Percentiles rank a stretch among this genome's conserved stretches.
Evolutionary conservation across 805 yeast species (phyloP).

Genomic region (Nakazawaea anatomiae): DNA sequence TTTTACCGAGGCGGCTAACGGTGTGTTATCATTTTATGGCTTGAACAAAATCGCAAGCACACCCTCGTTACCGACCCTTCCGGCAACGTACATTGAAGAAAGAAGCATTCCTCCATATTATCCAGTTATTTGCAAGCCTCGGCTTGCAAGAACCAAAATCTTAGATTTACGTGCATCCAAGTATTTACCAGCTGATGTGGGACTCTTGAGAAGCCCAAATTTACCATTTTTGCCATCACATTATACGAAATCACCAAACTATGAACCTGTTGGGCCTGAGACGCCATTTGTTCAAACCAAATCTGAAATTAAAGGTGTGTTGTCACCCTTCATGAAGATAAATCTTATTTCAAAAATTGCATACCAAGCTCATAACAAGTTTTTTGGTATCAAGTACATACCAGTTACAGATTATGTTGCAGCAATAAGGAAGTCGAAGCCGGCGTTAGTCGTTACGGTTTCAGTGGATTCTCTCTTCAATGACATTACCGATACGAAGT

Average conservation of each 20-base stretch:
- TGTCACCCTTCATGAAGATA: not conserved
- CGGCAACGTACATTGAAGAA: too few species aligned
- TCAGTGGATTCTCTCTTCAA: slow-evolving; percentile 30
- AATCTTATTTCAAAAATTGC: not conserved
- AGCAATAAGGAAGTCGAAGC: slow-evolving; percentile 24
- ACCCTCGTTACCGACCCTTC: too few species aligned
- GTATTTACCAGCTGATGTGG: not conserved
- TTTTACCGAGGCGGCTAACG: not conserved
- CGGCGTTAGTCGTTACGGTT: slow-evolving; percentile 18
- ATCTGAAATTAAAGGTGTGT: slow-evolving; percentile 15
- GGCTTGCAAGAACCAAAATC: not conserved
- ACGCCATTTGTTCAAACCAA: slow-evolving; percentile 15
- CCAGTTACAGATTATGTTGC: slow-evolving; percentile 18
- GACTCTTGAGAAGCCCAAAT: not conserved
- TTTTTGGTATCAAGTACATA: slow-evolving; percentile 15
- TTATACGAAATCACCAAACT: slow-evolving; percentile 13
- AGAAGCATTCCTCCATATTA: not conserved
- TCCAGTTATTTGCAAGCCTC: not conserved
- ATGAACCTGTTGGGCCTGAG: slow-evolving; percentile 6
- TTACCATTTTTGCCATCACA: slow-evolving; percentile 18
- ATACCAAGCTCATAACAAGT: not conserved
- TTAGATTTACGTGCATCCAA: not conserved
- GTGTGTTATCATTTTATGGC: not conserved
- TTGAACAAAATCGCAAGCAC: not conserved
- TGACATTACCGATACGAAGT: slow-evolving; percentile 19